A percentile compares a stretch with the other conserved stretches of the same genome.
phyloP scores from a whole-genome alignment of 371 early-diverging fungal species.

The Thermomucor indicae-seudaticae region DNA sequence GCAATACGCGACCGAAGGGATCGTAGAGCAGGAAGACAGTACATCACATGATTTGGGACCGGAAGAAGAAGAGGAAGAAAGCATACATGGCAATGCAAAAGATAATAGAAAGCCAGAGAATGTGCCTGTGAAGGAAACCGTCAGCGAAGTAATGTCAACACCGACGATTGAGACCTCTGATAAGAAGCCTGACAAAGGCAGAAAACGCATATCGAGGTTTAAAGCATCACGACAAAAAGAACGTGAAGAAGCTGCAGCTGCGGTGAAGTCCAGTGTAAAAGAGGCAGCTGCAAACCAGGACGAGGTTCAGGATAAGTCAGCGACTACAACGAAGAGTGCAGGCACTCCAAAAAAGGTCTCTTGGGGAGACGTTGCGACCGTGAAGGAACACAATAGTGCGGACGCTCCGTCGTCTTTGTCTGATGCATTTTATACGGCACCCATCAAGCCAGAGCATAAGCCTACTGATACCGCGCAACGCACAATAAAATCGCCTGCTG shows the following conservation, averaged over 20 bases:
- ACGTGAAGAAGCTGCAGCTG: background rate
- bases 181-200: slow-evolving; percentile 5
- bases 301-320: background rate
- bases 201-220: slow-evolving; percentile 13
- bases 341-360: too few relatives aligned
- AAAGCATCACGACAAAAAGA: slow-evolving; percentile 12
- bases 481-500: slow-evolving; percentile 25
- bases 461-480: background rate
- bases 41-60: slow-evolving; percentile 47
- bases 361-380: slow-evolving; percentile 25
- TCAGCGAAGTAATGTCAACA: background rate
- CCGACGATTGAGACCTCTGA: background rate
- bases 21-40: slow-evolving; percentile 52
- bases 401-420: slow-evolving; percentile 25
- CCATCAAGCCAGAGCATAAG: slow-evolving; percentile 17
- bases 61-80: slow-evolving; percentile 26
- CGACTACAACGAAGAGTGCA: background rate
- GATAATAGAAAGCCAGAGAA: background rate
- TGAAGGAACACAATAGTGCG: slow-evolving; percentile 29
- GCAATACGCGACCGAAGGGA: slow-evolving; percentile 46
- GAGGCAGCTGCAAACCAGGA: background rate
- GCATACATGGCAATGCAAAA: too few relatives aligned
- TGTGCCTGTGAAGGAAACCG: slow-evolving; percentile 6
- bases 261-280: background rate
- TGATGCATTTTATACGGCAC: slow-evolving; percentile 20